Percentiles rank a stretch among this genome's conserved stretches.
phyloP scores from a whole-genome alignment of 192 early-diverging fungal species.

The Rhizoclosmatium sp. region DNA sequence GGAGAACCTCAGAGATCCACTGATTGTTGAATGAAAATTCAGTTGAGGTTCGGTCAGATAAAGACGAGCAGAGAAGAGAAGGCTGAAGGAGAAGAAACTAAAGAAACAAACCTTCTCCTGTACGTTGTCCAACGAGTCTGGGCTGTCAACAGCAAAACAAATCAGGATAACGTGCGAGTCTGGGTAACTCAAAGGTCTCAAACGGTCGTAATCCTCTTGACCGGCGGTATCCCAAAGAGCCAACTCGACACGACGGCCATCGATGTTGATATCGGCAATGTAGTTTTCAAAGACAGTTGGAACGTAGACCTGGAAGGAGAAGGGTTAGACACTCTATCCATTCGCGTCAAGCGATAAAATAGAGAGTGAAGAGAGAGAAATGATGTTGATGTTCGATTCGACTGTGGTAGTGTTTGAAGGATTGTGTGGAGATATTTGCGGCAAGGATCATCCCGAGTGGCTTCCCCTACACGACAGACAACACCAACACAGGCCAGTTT shows the following conservation, averaged over 20 bases:
- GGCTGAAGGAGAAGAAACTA: not conserved
- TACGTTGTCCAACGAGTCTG: slow-evolving; percentile 81
- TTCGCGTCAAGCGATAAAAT: not conserved
- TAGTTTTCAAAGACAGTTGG: slow-evolving; percentile 88
- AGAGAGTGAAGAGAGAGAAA: too few species aligned
- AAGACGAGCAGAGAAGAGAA: too few species aligned
- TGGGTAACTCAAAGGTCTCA: slow-evolving; percentile 91
- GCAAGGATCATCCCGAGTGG: too few species aligned
- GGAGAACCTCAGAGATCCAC: slow-evolving; percentile 91
- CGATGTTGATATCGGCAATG: slow-evolving; percentile 86
- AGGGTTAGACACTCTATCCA: not conserved
- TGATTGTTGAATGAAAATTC: slow-evolving; percentile 31
- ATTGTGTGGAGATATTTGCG: too few species aligned
- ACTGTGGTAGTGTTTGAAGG: too few species aligned
- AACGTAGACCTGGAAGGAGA: slow-evolving; percentile 55
- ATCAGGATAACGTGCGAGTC: slow-evolving; percentile 93
- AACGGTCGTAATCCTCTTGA: slow-evolving; percentile 96
- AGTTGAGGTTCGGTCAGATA: not conserved
- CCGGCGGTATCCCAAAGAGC: slow-evolving; percentile 98
- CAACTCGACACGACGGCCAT: slow-evolving; percentile 86
- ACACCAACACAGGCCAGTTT: too few species aligned
- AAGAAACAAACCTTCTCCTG: slow-evolving; percentile 64
- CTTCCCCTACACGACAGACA: too few species aligned
- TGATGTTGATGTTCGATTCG: too few species aligned
- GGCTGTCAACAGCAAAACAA: slow-evolving; percentile 87